Percentiles rank a stretch among this genome's conserved stretches.
phyloP scores from a whole-genome alignment of 371 early-diverging fungal genomes.

The Mucor circinelloides region DNA sequence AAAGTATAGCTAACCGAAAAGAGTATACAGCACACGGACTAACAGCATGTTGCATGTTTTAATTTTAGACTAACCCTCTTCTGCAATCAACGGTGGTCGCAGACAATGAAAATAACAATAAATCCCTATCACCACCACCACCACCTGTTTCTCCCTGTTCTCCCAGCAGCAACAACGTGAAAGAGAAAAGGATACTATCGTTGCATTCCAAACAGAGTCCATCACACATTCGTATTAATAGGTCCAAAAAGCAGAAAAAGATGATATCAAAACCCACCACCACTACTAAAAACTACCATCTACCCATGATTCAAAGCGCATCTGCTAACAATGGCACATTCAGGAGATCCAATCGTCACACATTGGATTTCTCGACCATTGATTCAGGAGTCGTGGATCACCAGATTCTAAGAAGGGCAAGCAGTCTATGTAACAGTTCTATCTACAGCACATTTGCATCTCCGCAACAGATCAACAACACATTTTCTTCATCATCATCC shows the following conservation, averaged over 20 bases:
- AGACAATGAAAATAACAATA: constrained; percentile 7
- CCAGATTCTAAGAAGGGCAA: constrained; percentile 9
- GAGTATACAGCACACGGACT: not conserved
- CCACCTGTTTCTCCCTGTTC: not conserved
- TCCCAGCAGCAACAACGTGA: not conserved
- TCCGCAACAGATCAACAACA: not conserved
- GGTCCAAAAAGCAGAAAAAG: constrained; percentile 5
- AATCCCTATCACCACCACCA: constrained; percentile 6
- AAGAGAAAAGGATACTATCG: constrained; percentile 8
- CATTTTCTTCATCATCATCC: not conserved
- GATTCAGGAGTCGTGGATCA: not conserved
- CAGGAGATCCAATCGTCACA: constrained; percentile 8
- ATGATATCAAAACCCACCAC: not conserved
- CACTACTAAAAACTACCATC: not conserved
- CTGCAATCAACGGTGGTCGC: not conserved
- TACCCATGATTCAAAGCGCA: not conserved
- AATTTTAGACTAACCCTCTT: constrained; percentile 5
- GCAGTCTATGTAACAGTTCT: constrained; percentile 15
- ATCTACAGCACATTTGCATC: constrained; percentile 12
- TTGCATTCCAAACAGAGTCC: constrained; percentile 16
- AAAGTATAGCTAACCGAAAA: not conserved
- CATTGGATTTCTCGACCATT: constrained; percentile 7
- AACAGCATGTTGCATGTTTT: not conserved
- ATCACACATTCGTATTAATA: not conserved
- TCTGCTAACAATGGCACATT: not conserved